A percentile compares a stretch with the other conserved stretches of the same genome.
These are phyloP conservation scores for Diversispora eburnea DNA, from an alignment of 192 early-diverging fungal species.

Conservation along the genomic window DNA sequence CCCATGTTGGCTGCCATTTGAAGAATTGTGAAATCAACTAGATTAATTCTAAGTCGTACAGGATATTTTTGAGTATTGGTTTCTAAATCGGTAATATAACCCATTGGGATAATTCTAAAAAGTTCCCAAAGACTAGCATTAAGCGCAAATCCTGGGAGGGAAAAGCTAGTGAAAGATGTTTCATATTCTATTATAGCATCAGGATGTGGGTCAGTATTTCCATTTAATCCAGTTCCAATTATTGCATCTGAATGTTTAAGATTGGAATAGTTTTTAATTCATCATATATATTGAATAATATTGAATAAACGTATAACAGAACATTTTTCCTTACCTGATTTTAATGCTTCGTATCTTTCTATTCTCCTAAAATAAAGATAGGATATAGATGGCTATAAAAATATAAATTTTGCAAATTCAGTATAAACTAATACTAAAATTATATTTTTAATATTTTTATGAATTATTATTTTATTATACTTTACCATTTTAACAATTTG, in stretches of 20 bases:
- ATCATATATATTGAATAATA: too few species aligned
- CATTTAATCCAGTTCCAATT: not conserved
- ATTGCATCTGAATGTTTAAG: not conserved
- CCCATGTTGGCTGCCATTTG: constrained; percentile 28
- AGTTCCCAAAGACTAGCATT: constrained; percentile 19
- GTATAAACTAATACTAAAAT: not conserved
- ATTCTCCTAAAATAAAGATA: constrained; percentile 18
- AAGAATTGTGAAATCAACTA: constrained; percentile 6
- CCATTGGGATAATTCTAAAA: constrained; percentile 18
- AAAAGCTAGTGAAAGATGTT: constrained; percentile 10
- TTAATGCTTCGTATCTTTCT: not conserved
- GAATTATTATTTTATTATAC: not conserved
- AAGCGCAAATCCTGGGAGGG: constrained; percentile 3
- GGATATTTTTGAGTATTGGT: constrained; percentile 17
- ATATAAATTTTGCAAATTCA: not conserved
- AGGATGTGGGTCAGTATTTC: not conserved
- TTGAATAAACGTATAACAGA: too few species aligned
- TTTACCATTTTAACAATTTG: constrained; percentile 30
- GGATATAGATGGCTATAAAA: constrained; percentile 17
- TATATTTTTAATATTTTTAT: not conserved
- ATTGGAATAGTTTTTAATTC: too few species aligned
- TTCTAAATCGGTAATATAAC: not conserved
- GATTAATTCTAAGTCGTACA: not conserved
- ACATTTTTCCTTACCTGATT: not conserved
- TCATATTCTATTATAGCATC: constrained; percentile 9